phyloP scores from a whole-genome alignment of 371 early-diverging fungal genomes.

The Vairimorpha ceranae region DNA sequence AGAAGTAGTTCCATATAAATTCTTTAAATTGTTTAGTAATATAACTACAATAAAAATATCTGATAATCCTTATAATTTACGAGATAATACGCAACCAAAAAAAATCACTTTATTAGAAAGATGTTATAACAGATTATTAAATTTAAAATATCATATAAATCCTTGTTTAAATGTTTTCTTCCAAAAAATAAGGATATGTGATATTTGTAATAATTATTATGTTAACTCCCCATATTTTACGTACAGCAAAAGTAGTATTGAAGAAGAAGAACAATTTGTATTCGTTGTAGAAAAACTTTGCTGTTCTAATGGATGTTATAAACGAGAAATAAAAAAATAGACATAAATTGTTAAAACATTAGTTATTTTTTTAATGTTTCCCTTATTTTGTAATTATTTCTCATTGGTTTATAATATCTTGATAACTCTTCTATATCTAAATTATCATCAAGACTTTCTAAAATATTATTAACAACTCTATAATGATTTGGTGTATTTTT shows the following conservation, averaged over 20 bases:
- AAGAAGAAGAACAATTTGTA: conserved; percentile 18
- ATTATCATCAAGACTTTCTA: conserved; percentile 71
- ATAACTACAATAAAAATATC: conserved; percentile 50
- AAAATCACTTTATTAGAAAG: conserved; percentile 43
- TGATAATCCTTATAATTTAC: conserved; percentile 53
- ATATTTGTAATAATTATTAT: conserved; percentile 54
- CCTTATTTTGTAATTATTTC: no score
- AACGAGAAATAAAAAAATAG: conserved; percentile 25
- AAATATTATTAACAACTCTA: conserved; percentile 67
- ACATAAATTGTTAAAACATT: no score
- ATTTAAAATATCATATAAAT: conserved; percentile 36
- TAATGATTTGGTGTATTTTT: conserved; percentile 73
- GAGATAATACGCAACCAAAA: conserved; percentile 15
- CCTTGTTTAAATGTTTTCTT: conserved; percentile 32
- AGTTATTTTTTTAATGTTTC: no score
- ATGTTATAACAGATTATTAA: conserved; percentile 49
- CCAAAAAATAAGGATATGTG: conserved; percentile 51
- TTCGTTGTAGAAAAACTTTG: conserved; percentile 51
- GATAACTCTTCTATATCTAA: conserved; percentile 66
- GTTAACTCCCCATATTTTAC: conserved; percentile 46
- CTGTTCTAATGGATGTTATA: conserved; percentile 34
- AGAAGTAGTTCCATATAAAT: conserved; percentile 52
- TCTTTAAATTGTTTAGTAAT: conserved; percentile 57
- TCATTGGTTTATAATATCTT: conserved; percentile 35
- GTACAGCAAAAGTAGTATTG: conserved; percentile 38